A percentile compares a stretch with the other conserved stretches of the same genome.
phyloP scores from a whole-genome alignment of 2,329 filamentous ascomycete genomes.

The Phyllachora maydis region DNA sequence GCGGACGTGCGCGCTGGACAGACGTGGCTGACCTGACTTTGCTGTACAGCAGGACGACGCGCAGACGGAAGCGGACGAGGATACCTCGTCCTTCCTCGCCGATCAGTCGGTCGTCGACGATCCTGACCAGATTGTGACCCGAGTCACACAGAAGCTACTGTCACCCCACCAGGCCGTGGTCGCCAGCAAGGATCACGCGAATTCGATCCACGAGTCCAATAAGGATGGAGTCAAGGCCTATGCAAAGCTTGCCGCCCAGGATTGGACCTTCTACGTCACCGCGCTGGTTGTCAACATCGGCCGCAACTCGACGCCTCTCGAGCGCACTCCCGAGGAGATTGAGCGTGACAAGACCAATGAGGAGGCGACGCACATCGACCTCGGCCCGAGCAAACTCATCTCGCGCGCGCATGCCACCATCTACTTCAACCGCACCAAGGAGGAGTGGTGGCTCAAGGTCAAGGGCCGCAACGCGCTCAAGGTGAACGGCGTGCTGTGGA shows the following conservation, averaged over 20 bases:
- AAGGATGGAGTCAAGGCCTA: slow-evolving; percentile 50
- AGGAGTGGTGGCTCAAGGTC: slow-evolving; percentile 66
- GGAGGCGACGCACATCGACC: slow-evolving; percentile 59
- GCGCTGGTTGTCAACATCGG: slow-evolving; percentile 60
- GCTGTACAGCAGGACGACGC: slow-evolving; percentile 16
- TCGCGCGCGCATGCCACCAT: slow-evolving; percentile 61
- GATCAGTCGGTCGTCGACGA: slow-evolving; percentile 21
- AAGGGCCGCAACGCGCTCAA: slow-evolving; percentile 85
- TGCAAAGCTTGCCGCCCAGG: slow-evolving; percentile 61
- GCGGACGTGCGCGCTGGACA: not conserved
- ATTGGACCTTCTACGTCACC: slow-evolving; percentile 73
- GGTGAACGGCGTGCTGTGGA: slow-evolving; percentile 54
- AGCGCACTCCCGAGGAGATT: slow-evolving; percentile 13
- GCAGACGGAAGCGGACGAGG: slow-evolving; percentile 21
- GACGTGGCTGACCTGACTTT: slow-evolving; percentile 1
- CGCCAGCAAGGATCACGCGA: slow-evolving; percentile 40
- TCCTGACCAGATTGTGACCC: slow-evolving; percentile 33
- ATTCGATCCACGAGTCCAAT: slow-evolving; percentile 39
- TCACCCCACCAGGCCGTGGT: slow-evolving; percentile 26
- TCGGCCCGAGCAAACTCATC: slow-evolving; percentile 67
- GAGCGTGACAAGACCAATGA: slow-evolving; percentile 25
- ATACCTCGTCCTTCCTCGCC: slow-evolving; percentile 20
- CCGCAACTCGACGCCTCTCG: slow-evolving; percentile 34
- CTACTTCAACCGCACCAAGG: slow-evolving; percentile 44
- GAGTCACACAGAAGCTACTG: slow-evolving; percentile 27